Percentiles rank a stretch among this genome's conserved stretches.
These are phyloP conservation scores for Diaporthe batatas DNA, from an alignment of 2,329 filamentous ascomycete species.

Conservation along the genomic window DNA sequence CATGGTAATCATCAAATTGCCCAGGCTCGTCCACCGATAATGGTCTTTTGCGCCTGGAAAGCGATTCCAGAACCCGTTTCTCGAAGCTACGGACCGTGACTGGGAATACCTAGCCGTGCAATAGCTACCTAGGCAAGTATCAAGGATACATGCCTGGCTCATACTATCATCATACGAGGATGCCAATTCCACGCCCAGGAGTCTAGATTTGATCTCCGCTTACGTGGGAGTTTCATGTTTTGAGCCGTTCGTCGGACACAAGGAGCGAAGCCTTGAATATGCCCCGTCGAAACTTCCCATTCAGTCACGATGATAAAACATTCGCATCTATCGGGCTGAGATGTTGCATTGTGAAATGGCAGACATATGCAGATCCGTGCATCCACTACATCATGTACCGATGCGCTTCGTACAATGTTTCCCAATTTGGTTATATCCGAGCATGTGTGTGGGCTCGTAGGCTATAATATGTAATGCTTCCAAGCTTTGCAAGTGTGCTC, in stretches of 20 bases:
- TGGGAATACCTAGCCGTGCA: not conserved
- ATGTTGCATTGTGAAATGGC: not conserved
- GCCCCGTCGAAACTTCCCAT: not conserved
- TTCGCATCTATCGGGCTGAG: not conserved
- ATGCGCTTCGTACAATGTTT: constrained; percentile 1
- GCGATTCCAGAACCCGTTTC: not conserved
- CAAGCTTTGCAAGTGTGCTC: not conserved
- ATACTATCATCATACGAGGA: not conserved
- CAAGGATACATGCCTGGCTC: not conserved
- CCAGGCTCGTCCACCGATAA: not conserved
- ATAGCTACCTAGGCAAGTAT: too few species aligned
- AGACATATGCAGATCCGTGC: not conserved
- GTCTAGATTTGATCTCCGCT: not conserved
- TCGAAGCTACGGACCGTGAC: not conserved
- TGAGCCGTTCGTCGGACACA: not conserved
- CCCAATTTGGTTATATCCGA: not conserved
- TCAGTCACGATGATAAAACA: not conserved
- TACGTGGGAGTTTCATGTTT: not conserved
- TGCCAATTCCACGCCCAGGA: not conserved
- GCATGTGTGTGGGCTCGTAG: not conserved
- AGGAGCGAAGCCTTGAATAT: not conserved
- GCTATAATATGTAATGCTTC: not conserved
- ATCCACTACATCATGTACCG: not conserved
- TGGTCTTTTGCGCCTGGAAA: not conserved
- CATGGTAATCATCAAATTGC: not conserved